A percentile compares a stretch with the other conserved stretches of the same genome.
Evolutionary conservation across 441 rosid species (phyloP).

Genomic region (Manihot esculenta): DNA sequence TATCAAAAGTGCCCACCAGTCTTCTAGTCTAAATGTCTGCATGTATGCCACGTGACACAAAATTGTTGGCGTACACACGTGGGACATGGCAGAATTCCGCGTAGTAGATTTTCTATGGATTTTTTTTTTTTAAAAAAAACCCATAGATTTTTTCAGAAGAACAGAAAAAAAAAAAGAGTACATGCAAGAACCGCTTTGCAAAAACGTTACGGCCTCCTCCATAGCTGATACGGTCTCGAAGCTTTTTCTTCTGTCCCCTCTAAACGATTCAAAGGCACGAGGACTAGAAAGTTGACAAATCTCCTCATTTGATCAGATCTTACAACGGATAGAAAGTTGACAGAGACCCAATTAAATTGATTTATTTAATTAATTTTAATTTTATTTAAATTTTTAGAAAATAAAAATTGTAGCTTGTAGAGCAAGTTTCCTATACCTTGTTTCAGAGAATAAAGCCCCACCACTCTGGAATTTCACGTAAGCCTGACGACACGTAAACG

Average conservation of each 20-base stretch:
- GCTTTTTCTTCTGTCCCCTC: background rate
- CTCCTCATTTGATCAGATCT: background rate
- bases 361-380: no score
- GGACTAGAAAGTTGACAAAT: conserved; percentile 27
- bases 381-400: background rate
- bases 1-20: background rate
- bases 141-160: no score
- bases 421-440: conserved; percentile 38
- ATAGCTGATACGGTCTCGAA: no score
- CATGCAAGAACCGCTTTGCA: no score
- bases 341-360: no score
- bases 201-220: no score
- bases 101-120: conserved; percentile 27
- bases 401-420: conserved; percentile 22
- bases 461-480: conserved; percentile 33
- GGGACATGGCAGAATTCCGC: conserved; percentile 35
- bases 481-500: conserved; percentile 63
- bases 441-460: conserved; percentile 32
- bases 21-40: background rate
- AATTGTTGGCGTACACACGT: conserved; percentile 26
- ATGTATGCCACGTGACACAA: conserved; percentile 37
- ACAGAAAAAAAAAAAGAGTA: no score
- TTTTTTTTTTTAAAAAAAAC: background rate
- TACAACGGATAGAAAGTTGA: background rate
- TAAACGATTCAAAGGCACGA: conserved; percentile 26